Evolutionary conservation across 2,329 filamentous ascomycete genomes (phyloP), one percentile per base, ranked within the genome.

Genomic region (Botrytis paeoniae): DNA sequence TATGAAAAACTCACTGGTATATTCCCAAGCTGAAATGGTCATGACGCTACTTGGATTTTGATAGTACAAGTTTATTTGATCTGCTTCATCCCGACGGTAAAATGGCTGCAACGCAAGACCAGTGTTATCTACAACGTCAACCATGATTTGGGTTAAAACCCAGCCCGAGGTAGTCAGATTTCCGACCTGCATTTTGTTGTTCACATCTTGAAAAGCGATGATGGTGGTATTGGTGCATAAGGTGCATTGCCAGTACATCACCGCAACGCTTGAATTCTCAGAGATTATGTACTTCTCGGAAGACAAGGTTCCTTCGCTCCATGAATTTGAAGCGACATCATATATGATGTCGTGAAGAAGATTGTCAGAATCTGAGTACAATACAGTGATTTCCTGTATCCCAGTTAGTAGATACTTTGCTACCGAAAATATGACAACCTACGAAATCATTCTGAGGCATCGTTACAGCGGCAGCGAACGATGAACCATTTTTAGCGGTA

Each of bases 61-160:
- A 41, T 76, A 57, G 48, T 75, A 73, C 10, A 76, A 48, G 59
- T 74, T 73, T 32, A 76, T 74, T 41, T 76, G 74, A 70, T 75
- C 69, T 29, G n/a, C 35, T 57, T 60, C 9, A n/a, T 37, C 43
- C 2, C 25, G n/a, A 25, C 70, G 45, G 10, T 41, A 62, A 35
- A 76, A 75, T n/a, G 74, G 74, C 16, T 75, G 71, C 25, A 76
- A 48, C 4, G 69, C 74, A 20, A 76, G 66, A 16, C 75, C 73
- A 20, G 75, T 76, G 22, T 63, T 66, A n/a, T 41, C 48, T 41
- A 71, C 25, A 29, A 66, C 41, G 60, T 74, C 43, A 29, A 75
- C 41, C 32, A 62, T 57, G 14, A 76, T 61, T 45, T 74, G 74
- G 59, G 70, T 74, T 43, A 72, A 69, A 37, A 29, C 59, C 75